phyloP scores from a whole-genome alignment of 2,329 filamentous ascomycete species.

The Pseudogymnoascus sp. region DNA sequence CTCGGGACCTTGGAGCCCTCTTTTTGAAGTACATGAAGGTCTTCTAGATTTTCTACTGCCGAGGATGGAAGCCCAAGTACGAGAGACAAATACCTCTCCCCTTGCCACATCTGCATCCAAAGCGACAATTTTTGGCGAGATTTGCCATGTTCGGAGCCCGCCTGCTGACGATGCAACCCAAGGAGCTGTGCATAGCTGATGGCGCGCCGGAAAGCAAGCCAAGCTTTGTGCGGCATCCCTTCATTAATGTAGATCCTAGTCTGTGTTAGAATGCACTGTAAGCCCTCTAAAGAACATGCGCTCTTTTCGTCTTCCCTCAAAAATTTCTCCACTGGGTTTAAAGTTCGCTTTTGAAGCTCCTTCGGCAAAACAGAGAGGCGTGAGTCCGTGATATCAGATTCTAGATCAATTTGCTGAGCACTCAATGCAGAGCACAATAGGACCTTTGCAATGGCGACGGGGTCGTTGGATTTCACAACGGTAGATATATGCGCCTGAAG shows the following conservation, averaged over 20 bases:
- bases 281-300: constrained; percentile 41
- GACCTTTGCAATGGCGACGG: constrained; percentile 34
- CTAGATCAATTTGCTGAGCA: constrained; percentile 34
- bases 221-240: constrained; percentile 47
- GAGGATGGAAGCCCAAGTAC: constrained; percentile 46
- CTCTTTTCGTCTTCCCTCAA: constrained; percentile 44
- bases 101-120: constrained; percentile 35
- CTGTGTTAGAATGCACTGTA: constrained; percentile 45
- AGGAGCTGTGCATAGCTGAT: constrained; percentile 46
- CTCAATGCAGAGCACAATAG: constrained; percentile 38
- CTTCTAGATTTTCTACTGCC: not conserved
- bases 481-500: constrained; percentile 31
- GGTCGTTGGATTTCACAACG: constrained; percentile 28
- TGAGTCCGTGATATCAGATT: constrained; percentile 31
- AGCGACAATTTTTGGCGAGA: constrained; percentile 26
- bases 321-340: constrained; percentile 38
- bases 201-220: constrained; percentile 43
- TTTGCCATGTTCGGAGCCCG: constrained; percentile 20
- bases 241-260: constrained; percentile 47
- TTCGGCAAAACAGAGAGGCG: constrained; percentile 34
- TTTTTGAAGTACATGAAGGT: not conserved
- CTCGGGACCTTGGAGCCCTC: not conserved
- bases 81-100: constrained; percentile 44
- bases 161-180: constrained; percentile 35
- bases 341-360: constrained; percentile 38